phyloP scores from a whole-genome alignment of 148 eudicot species.

The Nepenthes gracilis region DNA sequence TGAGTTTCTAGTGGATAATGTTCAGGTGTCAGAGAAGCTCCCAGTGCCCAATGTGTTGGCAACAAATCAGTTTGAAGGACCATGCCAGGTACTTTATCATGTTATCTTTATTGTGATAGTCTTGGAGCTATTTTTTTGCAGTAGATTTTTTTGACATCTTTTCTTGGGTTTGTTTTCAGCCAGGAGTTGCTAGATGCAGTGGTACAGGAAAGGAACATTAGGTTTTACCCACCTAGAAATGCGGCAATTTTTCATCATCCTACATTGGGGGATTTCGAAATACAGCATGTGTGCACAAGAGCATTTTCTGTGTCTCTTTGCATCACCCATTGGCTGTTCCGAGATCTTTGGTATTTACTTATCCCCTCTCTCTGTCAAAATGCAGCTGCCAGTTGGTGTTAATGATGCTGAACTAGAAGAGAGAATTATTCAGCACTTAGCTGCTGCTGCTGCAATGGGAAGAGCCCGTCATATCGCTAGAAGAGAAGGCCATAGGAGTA shows the following conservation, averaged over 20 bases:
- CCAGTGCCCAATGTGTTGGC: constrained; percentile 99
- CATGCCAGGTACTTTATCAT: constrained; percentile 40
- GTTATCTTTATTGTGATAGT: constrained; percentile 2
- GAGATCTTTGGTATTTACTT: background rate
- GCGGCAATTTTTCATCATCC: constrained; percentile 87
- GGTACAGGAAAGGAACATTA: constrained; percentile 61
- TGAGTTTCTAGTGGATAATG: constrained; percentile 1
- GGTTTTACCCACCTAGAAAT: constrained; percentile 60
- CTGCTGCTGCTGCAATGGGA: constrained; percentile 98
- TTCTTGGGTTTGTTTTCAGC: constrained; percentile 29
- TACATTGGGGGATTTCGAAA: constrained; percentile 73
- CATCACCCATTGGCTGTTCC: background rate
- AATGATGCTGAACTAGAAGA: constrained; percentile 95
- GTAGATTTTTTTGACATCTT: background rate
- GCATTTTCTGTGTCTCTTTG: background rate
- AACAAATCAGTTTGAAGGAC: constrained; percentile 82
- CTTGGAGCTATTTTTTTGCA: background rate
- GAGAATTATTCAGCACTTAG: constrained; percentile 91
- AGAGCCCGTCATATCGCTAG: constrained; percentile 74
- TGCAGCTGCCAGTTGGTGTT: constrained; percentile 67
- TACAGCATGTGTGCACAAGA: constrained; percentile 61
- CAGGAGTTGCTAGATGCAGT: constrained; percentile 87
- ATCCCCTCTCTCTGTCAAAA: constrained; percentile 1
- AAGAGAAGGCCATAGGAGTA: constrained; percentile 75
- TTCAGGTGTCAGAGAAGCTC: constrained; percentile 97